phyloP scores from a whole-genome alignment of 1,284 basidiomycete species.

The Austroboletus olivaceoglutinosus region DNA sequence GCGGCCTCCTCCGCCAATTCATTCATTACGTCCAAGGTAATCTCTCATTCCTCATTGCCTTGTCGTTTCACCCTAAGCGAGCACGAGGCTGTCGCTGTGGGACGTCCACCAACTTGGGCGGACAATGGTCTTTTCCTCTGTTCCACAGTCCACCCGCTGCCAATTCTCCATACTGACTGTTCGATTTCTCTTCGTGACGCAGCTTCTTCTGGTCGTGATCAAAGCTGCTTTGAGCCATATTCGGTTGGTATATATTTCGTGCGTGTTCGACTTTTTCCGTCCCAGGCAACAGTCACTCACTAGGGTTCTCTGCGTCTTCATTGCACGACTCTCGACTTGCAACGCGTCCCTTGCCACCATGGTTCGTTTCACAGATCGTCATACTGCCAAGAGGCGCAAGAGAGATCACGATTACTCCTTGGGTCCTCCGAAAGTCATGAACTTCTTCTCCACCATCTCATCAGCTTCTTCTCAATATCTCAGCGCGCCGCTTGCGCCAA shows the following conservation, averaged over 20 bases:
- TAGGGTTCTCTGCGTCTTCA: constrained; percentile 5
- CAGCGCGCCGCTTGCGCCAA: constrained; percentile 48
- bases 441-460: constrained; percentile 44
- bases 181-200: too few relatives aligned
- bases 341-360: constrained; percentile 15
- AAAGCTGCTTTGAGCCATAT: constrained; percentile 23
- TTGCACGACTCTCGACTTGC: background rate
- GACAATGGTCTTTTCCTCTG: constrained; percentile 22
- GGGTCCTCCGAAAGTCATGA: constrained; percentile 44
- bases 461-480: constrained; percentile 47
- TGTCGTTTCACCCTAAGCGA: constrained; percentile 20
- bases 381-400: constrained; percentile 46
- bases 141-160: constrained; percentile 25
- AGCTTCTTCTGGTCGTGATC: constrained; percentile 28
- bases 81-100: constrained; percentile 21
- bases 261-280: constrained; percentile 13
- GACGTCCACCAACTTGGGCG: constrained; percentile 17
- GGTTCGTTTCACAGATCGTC: constrained; percentile 29
- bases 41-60: constrained; percentile 8
- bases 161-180: constrained; percentile 12
- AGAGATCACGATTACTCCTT: constrained; percentile 32
- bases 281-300: constrained; percentile 16
- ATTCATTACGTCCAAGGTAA: constrained; percentile 57
- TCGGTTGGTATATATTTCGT: constrained; percentile 32
- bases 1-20: constrained; percentile 69